Percentiles rank a stretch among this genome's conserved stretches.
Conservation (phyloP, 495 filamentous ascomycete genomes). For the Lasiosphaeria miniovina region DNA sequence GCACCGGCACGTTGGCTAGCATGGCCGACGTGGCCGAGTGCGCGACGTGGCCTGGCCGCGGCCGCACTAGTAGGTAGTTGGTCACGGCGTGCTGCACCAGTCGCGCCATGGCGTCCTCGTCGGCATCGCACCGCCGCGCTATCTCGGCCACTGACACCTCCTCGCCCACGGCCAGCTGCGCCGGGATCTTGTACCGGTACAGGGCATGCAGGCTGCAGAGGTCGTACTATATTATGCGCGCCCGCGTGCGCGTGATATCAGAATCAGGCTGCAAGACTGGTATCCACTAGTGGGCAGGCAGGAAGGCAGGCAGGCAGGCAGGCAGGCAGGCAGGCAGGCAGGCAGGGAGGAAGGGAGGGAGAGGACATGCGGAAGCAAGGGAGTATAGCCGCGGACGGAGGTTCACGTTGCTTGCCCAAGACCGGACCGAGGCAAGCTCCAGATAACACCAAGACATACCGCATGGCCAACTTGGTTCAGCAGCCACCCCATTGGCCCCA, state of each 20-base stretch:
- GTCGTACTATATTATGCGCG: conserved; percentile 1
- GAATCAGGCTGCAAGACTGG: no score
- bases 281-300: neutral
- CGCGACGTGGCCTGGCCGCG: conserved; percentile 36
- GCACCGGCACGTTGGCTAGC: conserved; percentile 28
- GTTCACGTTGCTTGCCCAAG: no score
- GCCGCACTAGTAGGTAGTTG: conserved; percentile 44
- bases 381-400: no score
- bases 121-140: conserved; percentile 22
- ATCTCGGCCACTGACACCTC: conserved; percentile 28
- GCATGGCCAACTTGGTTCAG: conserved; percentile 1
- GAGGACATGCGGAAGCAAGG: neutral
- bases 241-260: no score
- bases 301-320: neutral
- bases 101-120: conserved; percentile 25
- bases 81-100: conserved; percentile 45
- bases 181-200: conserved; percentile 24
- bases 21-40: conserved; percentile 38
- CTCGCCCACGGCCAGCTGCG: conserved; percentile 18
- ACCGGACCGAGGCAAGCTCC: no score
- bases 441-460: neutral
- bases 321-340: neutral
- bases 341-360: neutral
- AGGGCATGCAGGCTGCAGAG: conserved; percentile 14
- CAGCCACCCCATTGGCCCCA: conserved; percentile 1